phyloP scores from a whole-genome alignment of 495 filamentous ascomycete species.

The Podospora pseudoanserina region DNA sequence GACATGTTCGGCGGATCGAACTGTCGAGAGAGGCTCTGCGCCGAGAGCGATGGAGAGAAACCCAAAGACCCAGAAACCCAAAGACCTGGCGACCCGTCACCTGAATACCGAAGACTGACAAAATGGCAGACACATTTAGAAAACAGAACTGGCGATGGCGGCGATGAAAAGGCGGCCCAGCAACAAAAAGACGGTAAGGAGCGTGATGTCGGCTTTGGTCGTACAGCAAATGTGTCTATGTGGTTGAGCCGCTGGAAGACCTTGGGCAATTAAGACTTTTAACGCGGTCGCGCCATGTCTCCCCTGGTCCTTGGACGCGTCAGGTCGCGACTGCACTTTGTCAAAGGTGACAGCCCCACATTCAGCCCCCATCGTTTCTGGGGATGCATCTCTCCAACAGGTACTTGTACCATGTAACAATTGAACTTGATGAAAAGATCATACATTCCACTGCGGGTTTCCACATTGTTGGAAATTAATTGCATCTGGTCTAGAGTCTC shows the following conservation, averaged over 20 bases:
- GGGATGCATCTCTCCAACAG: neutral
- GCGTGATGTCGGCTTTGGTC: neutral
- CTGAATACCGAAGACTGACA: conserved; percentile 5
- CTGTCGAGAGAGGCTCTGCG: neutral
- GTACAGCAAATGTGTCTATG: neutral
- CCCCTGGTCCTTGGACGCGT: conserved; percentile 23
- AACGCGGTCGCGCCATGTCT: conserved; percentile 24
- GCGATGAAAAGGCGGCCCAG: neutral
- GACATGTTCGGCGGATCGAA: conserved; percentile 35
- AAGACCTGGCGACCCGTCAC: conserved; percentile 19
- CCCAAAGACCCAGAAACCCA: conserved; percentile 10
- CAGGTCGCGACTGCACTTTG: conserved; percentile 12
- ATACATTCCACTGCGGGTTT: neutral
- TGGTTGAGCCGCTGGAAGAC: neutral
- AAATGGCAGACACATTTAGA: conserved; percentile 10
- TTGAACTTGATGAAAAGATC: neutral
- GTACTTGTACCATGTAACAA: neutral
- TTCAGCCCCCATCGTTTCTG: conserved; percentile 15
- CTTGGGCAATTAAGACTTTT: conserved; percentile 25
- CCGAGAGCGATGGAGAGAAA: conserved; percentile 15
- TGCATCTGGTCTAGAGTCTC: neutral
- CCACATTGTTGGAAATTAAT: neutral
- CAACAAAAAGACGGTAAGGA: conserved; percentile 7
- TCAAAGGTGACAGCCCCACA: conserved; percentile 11
- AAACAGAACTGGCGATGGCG: conserved; percentile 1